Percentiles rank a stretch among this genome's conserved stretches.
Evolutionary conservation across 2,329 filamentous ascomycete species (phyloP).

Genomic region (Cyphellophora europaea): DNA sequence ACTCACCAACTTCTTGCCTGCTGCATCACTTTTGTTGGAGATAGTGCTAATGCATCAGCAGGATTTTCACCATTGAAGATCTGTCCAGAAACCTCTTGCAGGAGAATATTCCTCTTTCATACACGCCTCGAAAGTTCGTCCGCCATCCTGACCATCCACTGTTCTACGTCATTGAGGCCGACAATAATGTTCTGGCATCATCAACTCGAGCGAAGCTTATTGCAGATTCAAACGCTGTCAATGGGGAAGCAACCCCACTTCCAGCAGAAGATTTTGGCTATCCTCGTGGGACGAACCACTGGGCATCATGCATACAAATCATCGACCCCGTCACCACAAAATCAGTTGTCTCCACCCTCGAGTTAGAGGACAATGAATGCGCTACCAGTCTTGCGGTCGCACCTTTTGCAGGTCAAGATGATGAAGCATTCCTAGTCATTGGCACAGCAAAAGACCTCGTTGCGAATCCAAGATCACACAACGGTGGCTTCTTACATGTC

Average conservation of each 20-base stretch:
- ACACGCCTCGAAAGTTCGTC: slow-evolving; percentile 81
- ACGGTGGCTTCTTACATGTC: slow-evolving; percentile 78
- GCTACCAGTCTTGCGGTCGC: slow-evolving; percentile 79
- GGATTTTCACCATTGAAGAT: slow-evolving; percentile 86
- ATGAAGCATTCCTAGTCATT: slow-evolving; percentile 84
- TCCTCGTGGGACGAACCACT: slow-evolving; percentile 71
- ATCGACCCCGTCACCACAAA: slow-evolving; percentile 75
- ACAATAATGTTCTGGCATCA: slow-evolving; percentile 81
- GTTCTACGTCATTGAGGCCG: slow-evolving; percentile 90
- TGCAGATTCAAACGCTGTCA: slow-evolving; percentile 59
- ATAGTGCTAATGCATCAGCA: slow-evolving; percentile 20
- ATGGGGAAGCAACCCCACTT: slow-evolving; percentile 61
- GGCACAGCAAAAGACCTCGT: slow-evolving; percentile 88
- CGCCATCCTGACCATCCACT: slow-evolving; percentile 80
- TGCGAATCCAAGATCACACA: slow-evolving; percentile 64
- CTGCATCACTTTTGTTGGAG: not conserved
- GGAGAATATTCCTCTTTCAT: slow-evolving; percentile 74
- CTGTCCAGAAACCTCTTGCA: slow-evolving; percentile 78
- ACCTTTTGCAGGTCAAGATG: slow-evolving; percentile 77
- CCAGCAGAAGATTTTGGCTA: slow-evolving; percentile 82
- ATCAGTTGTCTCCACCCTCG: slow-evolving; percentile 63
- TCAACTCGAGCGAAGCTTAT: slow-evolving; percentile 68
- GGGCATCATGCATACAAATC: slow-evolving; percentile 92
- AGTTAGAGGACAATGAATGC: slow-evolving; percentile 82
- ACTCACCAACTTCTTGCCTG: slow-evolving; percentile 16